These are phyloP conservation scores for Skeletonema tropicum DNA, from an alignment of 108 stramenopile species.

Conservation along the genomic window DNA sequence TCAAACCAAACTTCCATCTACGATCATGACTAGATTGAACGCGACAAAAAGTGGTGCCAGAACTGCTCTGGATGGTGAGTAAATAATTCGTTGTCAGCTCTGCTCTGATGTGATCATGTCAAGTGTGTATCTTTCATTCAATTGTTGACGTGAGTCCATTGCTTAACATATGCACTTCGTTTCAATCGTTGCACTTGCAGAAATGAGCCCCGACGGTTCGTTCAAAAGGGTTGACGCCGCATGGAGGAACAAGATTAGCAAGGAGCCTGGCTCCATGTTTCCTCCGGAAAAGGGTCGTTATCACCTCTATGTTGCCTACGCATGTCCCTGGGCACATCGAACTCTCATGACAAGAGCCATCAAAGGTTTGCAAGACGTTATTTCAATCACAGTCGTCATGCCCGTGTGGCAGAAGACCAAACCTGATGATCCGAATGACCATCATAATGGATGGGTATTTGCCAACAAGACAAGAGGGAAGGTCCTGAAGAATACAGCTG, in stretches of 20 bases:
- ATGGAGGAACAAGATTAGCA: constrained; percentile 65
- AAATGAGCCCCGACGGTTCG: constrained; percentile 41
- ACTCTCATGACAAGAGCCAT: constrained; percentile 84
- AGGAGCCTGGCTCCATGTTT: constrained; percentile 59
- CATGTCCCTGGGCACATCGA: constrained; percentile 87
- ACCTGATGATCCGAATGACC: constrained; percentile 74
- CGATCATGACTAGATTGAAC: no score
- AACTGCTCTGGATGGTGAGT: no score
- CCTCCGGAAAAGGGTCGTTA: constrained; percentile 76
- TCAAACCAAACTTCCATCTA: no score
- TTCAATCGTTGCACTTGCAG: constrained; percentile 25
- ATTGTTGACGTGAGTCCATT: no score
- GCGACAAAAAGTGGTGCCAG: no score
- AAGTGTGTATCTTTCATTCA: no score
- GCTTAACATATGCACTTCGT: no score
- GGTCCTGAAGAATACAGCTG: constrained; percentile 62
- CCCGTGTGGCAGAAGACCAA: constrained; percentile 88
- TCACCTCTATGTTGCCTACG: constrained; percentile 78
- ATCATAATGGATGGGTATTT: constrained; percentile 95
- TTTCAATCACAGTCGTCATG: constrained; percentile 83
- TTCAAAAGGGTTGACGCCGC: constrained; percentile 58
- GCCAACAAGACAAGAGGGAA: constrained; percentile 42
- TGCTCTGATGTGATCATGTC: no score
- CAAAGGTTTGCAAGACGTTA: constrained; percentile 90
- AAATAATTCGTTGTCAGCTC: no score